Conservation (phyloP, 805 yeast genomes). For the Cephaloascus fragrans region DNA sequence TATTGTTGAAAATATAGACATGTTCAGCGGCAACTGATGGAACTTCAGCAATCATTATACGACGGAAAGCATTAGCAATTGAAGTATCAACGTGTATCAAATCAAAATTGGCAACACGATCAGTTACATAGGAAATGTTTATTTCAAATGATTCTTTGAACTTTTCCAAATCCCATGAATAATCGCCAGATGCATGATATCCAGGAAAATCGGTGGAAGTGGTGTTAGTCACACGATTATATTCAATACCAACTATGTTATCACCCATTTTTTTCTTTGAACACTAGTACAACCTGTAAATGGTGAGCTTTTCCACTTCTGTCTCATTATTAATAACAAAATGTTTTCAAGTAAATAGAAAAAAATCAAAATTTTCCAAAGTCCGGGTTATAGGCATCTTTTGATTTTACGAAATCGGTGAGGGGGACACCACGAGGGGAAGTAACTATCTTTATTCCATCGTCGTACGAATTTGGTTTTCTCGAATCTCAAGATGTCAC, state of each 20-base stretch:
- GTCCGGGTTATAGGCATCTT: too few species aligned
- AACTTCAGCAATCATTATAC: constrained; percentile 94
- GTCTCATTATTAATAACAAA: too few species aligned
- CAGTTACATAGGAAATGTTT: constrained; percentile 53
- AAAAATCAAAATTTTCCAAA: too few species aligned
- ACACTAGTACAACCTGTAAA: too few species aligned
- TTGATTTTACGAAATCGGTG: too few species aligned
- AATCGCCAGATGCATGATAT: constrained; percentile 50
- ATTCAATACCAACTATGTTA: constrained; percentile 76
- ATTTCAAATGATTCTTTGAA: constrained; percentile 64
- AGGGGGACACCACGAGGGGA: too few species aligned
- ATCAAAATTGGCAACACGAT: constrained; percentile 78
- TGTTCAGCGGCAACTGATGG: constrained; percentile 95
- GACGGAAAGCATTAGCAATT: constrained; percentile 90
- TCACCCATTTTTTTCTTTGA: constrained; percentile 18
- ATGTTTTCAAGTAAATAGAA: too few species aligned
- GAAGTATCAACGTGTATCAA: constrained; percentile 82
- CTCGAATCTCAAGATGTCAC: too few species aligned
- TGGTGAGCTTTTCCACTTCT: too few species aligned
- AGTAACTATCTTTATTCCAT: too few species aligned
- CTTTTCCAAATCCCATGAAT: constrained; percentile 76
- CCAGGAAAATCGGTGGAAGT: constrained; percentile 92
- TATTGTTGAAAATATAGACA: constrained; percentile 84
- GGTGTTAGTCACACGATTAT: constrained; percentile 85
- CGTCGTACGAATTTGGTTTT: too few species aligned